Conservation (phyloP, 164 flowering plant genomes). For the Amborella trichopoda region DNA sequence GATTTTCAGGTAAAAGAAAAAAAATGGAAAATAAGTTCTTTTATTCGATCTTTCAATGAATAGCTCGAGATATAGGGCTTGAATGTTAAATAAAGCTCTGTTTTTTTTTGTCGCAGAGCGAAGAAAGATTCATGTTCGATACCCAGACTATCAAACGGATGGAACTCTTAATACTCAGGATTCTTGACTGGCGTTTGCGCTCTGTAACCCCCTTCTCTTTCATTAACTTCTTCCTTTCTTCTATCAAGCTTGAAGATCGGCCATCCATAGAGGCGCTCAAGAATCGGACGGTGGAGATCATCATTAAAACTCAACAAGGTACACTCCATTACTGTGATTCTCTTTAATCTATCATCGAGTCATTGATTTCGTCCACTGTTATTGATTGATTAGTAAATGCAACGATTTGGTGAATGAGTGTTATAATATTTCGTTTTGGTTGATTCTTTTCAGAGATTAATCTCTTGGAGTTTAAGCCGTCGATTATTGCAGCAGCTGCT, state of each 20-base stretch:
- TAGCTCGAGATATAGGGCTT: not conserved
- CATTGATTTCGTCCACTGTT: not conserved
- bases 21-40: not conserved
- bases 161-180: constrained; percentile 50
- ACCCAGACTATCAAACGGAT: constrained; percentile 30
- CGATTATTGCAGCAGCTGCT: constrained; percentile 52
- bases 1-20: constrained; percentile 37
- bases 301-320: constrained; percentile 49
- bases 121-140: constrained; percentile 41
- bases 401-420: not conserved
- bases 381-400: not conserved
- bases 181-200: constrained; percentile 68
- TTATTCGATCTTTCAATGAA: not conserved
- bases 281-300: constrained; percentile 35
- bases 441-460: constrained; percentile 26
- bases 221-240: constrained; percentile 32
- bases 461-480: constrained; percentile 49
- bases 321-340: not conserved
- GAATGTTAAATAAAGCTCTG: not conserved
- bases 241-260: constrained; percentile 31
- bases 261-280: constrained; percentile 24
- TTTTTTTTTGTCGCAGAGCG: constrained; percentile 16
- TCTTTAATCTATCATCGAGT: too few species aligned
- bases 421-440: not conserved
- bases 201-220: constrained; percentile 67